Conservation (phyloP, 2,329 filamentous ascomycete species). For the Nigrospora sphaerica region DNA sequence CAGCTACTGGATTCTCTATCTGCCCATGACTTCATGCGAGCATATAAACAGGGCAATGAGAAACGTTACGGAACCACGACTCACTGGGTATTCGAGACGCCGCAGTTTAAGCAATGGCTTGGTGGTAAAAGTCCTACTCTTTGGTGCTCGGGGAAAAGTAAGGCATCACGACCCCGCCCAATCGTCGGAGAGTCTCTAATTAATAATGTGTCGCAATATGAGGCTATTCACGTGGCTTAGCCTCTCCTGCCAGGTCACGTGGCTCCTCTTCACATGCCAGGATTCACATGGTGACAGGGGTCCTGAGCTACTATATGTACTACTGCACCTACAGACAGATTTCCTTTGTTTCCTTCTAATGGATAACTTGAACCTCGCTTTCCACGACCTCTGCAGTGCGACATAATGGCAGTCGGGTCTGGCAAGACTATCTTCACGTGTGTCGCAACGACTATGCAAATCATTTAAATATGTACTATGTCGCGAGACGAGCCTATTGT, state of each 20-base stretch:
- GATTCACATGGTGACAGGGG: too few species aligned
- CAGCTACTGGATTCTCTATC: slow-evolving; percentile 21
- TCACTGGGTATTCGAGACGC: slow-evolving; percentile 17
- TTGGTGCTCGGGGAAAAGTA: slow-evolving; percentile 24
- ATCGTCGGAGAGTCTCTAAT: not conserved
- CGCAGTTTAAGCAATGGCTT: slow-evolving; percentile 16
- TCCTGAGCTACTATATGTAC: too few species aligned
- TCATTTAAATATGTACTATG: too few species aligned
- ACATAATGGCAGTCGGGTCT: slow-evolving; percentile 22
- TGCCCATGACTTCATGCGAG: slow-evolving; percentile 13
- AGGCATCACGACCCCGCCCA: not conserved
- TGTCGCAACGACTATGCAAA: not conserved
- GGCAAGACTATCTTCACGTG: slow-evolving; percentile 17
- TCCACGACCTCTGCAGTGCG: too few species aligned
- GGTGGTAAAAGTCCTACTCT: slow-evolving; percentile 7
- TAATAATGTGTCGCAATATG: too few species aligned
- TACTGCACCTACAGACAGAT: too few species aligned
- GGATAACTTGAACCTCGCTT: too few species aligned
- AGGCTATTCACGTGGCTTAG: too few species aligned
- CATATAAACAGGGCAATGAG: slow-evolving; percentile 17
- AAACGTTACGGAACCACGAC: slow-evolving; percentile 19
- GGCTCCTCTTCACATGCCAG: too few species aligned
- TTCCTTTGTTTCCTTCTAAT: too few species aligned
- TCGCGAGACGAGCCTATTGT: too few species aligned
- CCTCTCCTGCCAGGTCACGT: too few species aligned